Evolutionary conservation across 2,329 filamentous ascomycete species (phyloP), one percentile per base, ranked within the genome.

Genomic region (Diaporthe citriasiana): DNA sequence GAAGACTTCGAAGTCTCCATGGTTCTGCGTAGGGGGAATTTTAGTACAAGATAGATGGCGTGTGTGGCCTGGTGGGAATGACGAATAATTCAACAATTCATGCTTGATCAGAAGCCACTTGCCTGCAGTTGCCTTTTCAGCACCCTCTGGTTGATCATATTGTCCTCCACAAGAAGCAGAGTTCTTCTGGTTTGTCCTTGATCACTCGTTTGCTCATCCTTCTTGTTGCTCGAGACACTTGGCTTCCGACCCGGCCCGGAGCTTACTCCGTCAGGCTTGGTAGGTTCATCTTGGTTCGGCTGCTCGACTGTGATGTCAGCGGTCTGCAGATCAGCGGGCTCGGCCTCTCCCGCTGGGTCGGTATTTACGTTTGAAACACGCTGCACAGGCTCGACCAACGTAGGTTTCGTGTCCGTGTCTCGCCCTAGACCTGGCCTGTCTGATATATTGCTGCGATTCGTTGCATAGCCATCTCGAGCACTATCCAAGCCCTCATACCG

Each of bases 81-180:
- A 45, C 3, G 9, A 19, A 13, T 35, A 12, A 27, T 2, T 12
- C 40, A 25, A 12, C 10, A 10, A 12, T 4, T 13, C 12, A 30
- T 19, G 12, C 5, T 51, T 15, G 12, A 3, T 5, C 17, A 1
- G 15, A 22, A 30, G 6, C 12, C 51, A 1, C 70, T 55, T 25
- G 55, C 70, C n/a, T 71, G 70, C 8, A 71, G n/a, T 27, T 71
- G 70, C 47, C 33, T 27, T 19, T 71, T 71, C 9, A 71, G 56
- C 25, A 71, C 70, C 33, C 17, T 71, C 33, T 71, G 70, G 17
- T 71, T 71, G 25, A 71, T 71, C 47, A 65, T 4, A 33, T 71
- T 71, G 12, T 71, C 70, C 47, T 71, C 70, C 12, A 71, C 70
- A 35, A 71, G 70, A 9, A 71, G 56, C 22, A 71, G 15, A 10